Evolutionary conservation across 176 grass and related monocot genomes (phyloP), one percentile per base, ranked within the genome.

Genomic region (Lolium perenne): DNA sequence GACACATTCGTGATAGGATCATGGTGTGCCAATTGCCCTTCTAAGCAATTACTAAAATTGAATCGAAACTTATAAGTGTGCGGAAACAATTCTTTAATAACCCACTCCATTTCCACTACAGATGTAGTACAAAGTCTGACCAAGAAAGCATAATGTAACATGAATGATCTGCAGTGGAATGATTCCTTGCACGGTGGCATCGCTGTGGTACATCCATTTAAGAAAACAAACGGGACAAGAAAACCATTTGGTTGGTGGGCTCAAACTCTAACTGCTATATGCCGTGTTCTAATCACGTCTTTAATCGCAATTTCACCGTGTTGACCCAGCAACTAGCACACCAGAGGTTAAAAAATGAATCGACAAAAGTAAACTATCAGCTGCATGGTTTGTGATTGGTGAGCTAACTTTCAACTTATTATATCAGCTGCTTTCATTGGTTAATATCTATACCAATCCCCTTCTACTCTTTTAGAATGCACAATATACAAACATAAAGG

Each of bases 241-340:
- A 68, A 70, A 67, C 76, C 81, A 62, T 62, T 60, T 84, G 81
- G 12, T 7, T 68, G 84, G 69, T 81, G 68, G 76, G 76, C 70
- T 84, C 21, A 76, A 84, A 58, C 29, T 38, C 46, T 38, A 78
- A 35, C 74, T 16, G 4, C 41, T 26, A 45, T 26, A 45, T 60
- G 59, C 20, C 76, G 65, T 57, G 38, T 43, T 48, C 26, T 3
- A 46, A 60, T 71, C 61, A 60, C 68, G 8, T 57, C 3, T 12
- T 57, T 83, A 86, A 76, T 20, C 2, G 15, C 54, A 48, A 72
- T 58, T 47, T 5, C 71, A 22, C 50, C 0, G 25, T 76, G 67
- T 87, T 87, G 85, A 87, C 85, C 70, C 32, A 84, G n/a, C 85
- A 91, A 83, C 66, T 26, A 49, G 68, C 49, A 69, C 20, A 38